A percentile compares a stretch with the other conserved stretches of the same genome.
Conservation (phyloP, 441 rosid genomes). For the Pelargonium fulgidum region DNA sequence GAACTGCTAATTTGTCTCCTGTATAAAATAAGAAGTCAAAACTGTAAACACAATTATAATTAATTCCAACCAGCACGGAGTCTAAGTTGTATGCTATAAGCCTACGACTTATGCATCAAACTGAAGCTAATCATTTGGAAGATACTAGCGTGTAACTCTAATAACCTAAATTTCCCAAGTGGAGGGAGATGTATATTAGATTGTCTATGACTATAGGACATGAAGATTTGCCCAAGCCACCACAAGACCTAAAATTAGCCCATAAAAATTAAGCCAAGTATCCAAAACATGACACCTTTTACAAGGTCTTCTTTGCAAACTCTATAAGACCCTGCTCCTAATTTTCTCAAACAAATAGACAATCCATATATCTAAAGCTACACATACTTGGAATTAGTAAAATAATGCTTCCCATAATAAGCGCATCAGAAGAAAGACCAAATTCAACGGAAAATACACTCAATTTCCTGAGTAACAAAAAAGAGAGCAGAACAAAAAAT, state of each 20-base stretch:
- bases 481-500: too few relatives aligned
- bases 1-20: background rate
- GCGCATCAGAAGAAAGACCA: slow-evolving; percentile 1
- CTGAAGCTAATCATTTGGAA: background rate
- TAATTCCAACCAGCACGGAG: background rate
- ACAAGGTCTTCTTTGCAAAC: too few relatives aligned
- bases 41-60: background rate
- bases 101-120: background rate
- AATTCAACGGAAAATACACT: background rate
- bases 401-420: too few relatives aligned
- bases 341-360: background rate
- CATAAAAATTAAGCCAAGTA: background rate
- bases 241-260: background rate
- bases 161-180: background rate
- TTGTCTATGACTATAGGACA: background rate
- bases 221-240: background rate
- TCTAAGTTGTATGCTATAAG: background rate
- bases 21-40: slow-evolving; percentile 6
- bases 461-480: background rate
- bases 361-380: background rate
- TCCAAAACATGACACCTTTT: too few relatives aligned
- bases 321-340: background rate
- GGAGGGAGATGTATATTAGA: background rate
- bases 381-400: too few relatives aligned
- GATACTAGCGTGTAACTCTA: background rate